These are phyloP conservation scores for Pseudopithomyces chartarum DNA, from an alignment of 2,329 filamentous ascomycete genomes.

Conservation along the genomic window DNA sequence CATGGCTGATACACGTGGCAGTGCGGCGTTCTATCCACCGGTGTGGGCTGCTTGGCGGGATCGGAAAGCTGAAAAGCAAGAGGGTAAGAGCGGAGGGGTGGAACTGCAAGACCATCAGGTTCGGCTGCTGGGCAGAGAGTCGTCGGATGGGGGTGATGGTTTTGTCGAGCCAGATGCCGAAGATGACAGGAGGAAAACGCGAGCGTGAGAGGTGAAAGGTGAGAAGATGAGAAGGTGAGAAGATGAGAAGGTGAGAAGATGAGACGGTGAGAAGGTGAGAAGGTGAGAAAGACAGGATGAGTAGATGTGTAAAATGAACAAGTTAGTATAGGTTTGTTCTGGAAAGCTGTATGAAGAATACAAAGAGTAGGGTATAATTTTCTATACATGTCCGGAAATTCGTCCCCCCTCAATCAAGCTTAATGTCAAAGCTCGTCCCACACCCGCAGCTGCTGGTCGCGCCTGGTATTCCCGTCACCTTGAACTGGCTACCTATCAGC, in stretches of 20 bases:
- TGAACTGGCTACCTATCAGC: constrained; percentile 93
- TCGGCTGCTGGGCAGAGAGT: background rate
- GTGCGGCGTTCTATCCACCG: too few species aligned
- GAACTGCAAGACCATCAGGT: background rate
- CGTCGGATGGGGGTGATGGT: background rate
- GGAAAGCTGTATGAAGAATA: too few species aligned
- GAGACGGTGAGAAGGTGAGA: background rate
- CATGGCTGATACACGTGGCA: too few species aligned
- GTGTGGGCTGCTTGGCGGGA: too few species aligned
- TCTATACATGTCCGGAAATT: too few species aligned
- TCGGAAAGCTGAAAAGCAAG: too few species aligned
- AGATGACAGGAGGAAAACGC: too few species aligned
- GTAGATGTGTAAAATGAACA: background rate
- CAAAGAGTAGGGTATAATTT: background rate
- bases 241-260: background rate
- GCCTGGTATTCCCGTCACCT: constrained; percentile 89
- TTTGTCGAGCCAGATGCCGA: background rate
- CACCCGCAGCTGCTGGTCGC: constrained; percentile 96
- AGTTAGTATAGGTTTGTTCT: too few species aligned
- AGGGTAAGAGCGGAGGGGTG: background rate
- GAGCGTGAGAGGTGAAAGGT: background rate
- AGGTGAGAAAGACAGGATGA: background rate
- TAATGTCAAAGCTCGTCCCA: constrained; percentile 96
- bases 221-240: background rate
- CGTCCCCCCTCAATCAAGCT: constrained; percentile 44